phyloP scores from a whole-genome alignment of 1,284 basidiomycete species.

The Heterobasidion occidentale region DNA sequence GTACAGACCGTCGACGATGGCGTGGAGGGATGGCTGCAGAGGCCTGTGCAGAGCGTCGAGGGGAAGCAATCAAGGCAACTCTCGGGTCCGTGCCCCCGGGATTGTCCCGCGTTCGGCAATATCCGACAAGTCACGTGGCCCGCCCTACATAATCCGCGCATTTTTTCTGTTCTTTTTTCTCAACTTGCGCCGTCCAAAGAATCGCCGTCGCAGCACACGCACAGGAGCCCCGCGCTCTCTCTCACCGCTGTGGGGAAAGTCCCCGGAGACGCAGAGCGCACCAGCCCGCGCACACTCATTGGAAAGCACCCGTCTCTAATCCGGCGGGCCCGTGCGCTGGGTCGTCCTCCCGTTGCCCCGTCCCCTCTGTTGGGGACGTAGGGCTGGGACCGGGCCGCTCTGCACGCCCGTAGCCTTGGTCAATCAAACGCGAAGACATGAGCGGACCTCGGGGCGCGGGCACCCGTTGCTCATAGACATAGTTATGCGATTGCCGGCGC shows the following conservation, averaged over 20 bases:
- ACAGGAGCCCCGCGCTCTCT: slow-evolving; percentile 44
- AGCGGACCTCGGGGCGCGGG: slow-evolving; percentile 35
- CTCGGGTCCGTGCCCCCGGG: not conserved
- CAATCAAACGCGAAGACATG: slow-evolving; percentile 61
- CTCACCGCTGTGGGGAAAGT: slow-evolving; percentile 80
- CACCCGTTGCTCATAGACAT: slow-evolving; percentile 75
- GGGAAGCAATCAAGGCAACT: too few species aligned
- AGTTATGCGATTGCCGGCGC: slow-evolving; percentile 75
- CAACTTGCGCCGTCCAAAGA: slow-evolving; percentile 54
- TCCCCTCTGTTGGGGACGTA: slow-evolving; percentile 2
- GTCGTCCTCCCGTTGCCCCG: not conserved
- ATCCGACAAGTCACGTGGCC: slow-evolving; percentile 1
- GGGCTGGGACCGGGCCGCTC: slow-evolving; percentile 8
- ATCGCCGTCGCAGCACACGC: slow-evolving; percentile 78
- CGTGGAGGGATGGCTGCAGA: too few species aligned
- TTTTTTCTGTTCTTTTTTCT: slow-evolving; percentile 1
- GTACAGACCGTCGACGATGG: too few species aligned
- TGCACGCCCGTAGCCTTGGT: slow-evolving; percentile 6
- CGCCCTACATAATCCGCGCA: not conserved
- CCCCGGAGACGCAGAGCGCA: slow-evolving; percentile 75
- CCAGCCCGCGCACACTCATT: slow-evolving; percentile 31
- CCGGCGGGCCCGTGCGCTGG: slow-evolving; percentile 16
- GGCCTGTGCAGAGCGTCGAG: too few species aligned
- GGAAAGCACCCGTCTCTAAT: slow-evolving; percentile 71
- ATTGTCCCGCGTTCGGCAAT: not conserved